Base-by-base conservation (phyloP, 805 yeast species). In the Candida silvatica region DNA sequence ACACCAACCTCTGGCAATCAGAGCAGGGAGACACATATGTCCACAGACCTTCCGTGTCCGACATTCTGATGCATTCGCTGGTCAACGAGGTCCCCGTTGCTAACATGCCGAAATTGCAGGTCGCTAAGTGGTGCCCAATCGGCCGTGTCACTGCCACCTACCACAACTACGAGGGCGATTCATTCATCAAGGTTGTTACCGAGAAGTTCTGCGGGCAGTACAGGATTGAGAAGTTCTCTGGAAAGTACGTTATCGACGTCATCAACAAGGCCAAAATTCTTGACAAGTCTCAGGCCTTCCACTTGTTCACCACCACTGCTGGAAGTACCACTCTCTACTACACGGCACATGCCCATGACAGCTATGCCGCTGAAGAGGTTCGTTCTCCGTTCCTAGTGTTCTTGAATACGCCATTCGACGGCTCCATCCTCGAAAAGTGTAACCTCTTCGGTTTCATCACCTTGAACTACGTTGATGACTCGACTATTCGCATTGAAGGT, bases 21-120 rank as follows among this genome's bases (percentile, higher is more conserved):
- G 27, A 38, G 8, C 14, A 17, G 5, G 23, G 23, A 8, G 34
- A 37, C 18, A 11, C 27, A 17, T 20, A 14, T n/a, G 49, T 66
- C 19, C 66, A 64, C 32, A 48, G 61, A 31, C 82, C 92, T 2
- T 67, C 80, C 3, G 64, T 82, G 11, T 69, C 95, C 0, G 95
- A 87, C 54, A 67, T 85, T 31, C 60, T 90, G 39, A 85, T 88
- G 94, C 94, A 88, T 49, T 85, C 96, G 0, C 64, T 90, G 51
- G 74, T 83, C 20, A 90, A 90, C 52, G 94, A 85, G 47, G 79
- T 78, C 17, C 92, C 95, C 0, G 65, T 90, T 28, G 44, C 49
- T 3, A 64, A 71, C 27, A 59, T 87, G 14, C 96, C 97, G 0
- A 62, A 64, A 19, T 64, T 90, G 64, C 63, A 61, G 40, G 95